These are phyloP conservation scores for Lactarius pseudohatsudake DNA, from an alignment of 768 basidiomycete species.

Conservation along the genomic window DNA sequence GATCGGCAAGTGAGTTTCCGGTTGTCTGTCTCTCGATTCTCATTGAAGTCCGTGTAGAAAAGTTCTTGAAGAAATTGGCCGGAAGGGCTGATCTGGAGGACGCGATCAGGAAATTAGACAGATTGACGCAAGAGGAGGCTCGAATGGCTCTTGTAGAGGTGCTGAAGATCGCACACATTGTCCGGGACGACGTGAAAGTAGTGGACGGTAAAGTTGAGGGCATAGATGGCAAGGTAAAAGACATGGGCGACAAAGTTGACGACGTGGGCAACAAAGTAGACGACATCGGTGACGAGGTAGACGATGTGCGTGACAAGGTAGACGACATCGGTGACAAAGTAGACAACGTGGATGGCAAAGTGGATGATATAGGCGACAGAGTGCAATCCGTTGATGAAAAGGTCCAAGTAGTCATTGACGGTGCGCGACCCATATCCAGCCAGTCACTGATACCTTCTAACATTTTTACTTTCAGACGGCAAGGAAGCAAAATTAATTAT, in stretches of 20 bases:
- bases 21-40: not conserved
- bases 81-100: not conserved
- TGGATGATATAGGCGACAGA: too few relatives aligned
- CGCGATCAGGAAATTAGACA: not conserved
- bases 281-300: too few relatives aligned
- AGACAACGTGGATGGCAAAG: too few relatives aligned
- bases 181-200: not conserved
- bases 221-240: not conserved
- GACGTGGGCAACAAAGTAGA: too few relatives aligned
- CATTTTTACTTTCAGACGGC: not conserved
- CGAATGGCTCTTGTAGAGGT: not conserved
- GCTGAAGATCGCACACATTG: not conserved
- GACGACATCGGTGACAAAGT: too few relatives aligned
- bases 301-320: too few relatives aligned
- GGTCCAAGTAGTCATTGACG: not conserved
- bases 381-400: too few relatives aligned
- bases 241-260: too few relatives aligned
- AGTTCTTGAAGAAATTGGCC: too few relatives aligned
- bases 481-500: not conserved
- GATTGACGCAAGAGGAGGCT: not conserved
- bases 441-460: not conserved
- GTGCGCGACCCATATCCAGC: not conserved
- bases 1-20: not conserved
- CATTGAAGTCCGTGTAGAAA: not conserved
- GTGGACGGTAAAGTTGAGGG: not conserved